Evolutionary conservation across 768 basidiomycete species (phyloP), one percentile per base, ranked within the genome.

Genomic region (Agrocybe pediades): DNA sequence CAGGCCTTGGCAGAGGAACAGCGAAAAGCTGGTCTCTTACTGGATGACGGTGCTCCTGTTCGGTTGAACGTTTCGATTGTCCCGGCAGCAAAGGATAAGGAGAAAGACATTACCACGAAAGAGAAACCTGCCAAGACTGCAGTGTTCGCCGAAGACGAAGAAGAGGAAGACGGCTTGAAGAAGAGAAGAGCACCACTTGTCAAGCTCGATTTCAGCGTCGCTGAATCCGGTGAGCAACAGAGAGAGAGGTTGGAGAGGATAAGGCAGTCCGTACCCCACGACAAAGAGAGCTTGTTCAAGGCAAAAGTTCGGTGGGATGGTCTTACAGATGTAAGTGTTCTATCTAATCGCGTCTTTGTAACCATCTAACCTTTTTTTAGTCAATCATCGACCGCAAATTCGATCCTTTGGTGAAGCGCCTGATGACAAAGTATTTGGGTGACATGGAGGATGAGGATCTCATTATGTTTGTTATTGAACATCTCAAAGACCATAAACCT

Each of bases 391-490:
- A 91, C 61, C 81, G 85, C 39, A 97, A 96, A 70, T 76, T 98
- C 16, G 89, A 93, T 67, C 87, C 92, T 25, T 73, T 95, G 49
- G 84, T 94, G 23, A 89, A 91, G 58, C 82, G 83, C 7, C 79
- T 88, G 60, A 93, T 98, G 85, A 79, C 82, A 29, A 88, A 90
- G 67, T 92, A 90, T 63, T 83, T 98, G 11, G 95, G 94, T 54
- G 93, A 95, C 64, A 80, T 94, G 64, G 92, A 95, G 56, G 95
- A 96, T 64, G 92, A 95, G 57, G 95, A 98, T 65, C 79, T 97
- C 55, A 87, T 94, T 52, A 91, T 96, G 84, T 97, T 94, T 67
- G 92, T 91, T 7, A 73, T 96, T 11, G 95, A 97, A 68, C 93
- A 96, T 67, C 73, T 97, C 42, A 91, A 92, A 68, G 95, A 96